Percentiles rank a stretch among this genome's conserved stretches.
Conservation (phyloP, 257 asterid species). For the Solanum lycopersicoides region DNA sequence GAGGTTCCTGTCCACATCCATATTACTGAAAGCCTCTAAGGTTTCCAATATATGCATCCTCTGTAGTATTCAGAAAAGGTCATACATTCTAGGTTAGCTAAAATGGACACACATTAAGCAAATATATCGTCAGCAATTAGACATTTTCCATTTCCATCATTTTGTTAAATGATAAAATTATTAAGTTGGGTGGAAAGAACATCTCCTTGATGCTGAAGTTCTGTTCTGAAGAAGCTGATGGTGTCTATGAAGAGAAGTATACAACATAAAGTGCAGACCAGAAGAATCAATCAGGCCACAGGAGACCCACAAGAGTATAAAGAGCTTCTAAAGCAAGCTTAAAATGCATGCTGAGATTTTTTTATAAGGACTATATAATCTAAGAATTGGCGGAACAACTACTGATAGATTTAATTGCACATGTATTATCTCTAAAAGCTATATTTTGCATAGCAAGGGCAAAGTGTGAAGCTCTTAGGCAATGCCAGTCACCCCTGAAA, state of each 20-base stretch:
- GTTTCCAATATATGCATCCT: constrained; percentile 74
- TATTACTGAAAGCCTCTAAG: constrained; percentile 60
- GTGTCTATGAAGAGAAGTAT: background rate
- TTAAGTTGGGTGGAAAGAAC: background rate
- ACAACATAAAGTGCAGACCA: background rate
- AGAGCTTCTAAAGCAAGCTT: background rate
- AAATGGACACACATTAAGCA: background rate
- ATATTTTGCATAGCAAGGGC: background rate
- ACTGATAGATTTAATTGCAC: background rate
- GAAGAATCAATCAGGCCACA: background rate
- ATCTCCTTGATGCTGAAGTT: background rate
- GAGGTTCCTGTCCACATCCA: constrained; percentile 34
- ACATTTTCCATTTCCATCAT: background rate
- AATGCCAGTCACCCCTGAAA: background rate
- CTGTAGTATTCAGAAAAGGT: constrained; percentile 25
- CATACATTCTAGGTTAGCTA: background rate
- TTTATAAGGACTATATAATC: background rate
- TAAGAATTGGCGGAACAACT: background rate
- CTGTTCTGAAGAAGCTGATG: background rate
- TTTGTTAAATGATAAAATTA: background rate
- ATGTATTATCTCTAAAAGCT: background rate
- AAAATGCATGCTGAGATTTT: background rate
- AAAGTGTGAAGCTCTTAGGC: background rate
- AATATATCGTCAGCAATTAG: background rate
- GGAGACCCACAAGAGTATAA: background rate